These are phyloP conservation scores for Mortierella sp. DNA, from an alignment of 371 early-diverging fungal genomes.

Conservation along the genomic window DNA sequence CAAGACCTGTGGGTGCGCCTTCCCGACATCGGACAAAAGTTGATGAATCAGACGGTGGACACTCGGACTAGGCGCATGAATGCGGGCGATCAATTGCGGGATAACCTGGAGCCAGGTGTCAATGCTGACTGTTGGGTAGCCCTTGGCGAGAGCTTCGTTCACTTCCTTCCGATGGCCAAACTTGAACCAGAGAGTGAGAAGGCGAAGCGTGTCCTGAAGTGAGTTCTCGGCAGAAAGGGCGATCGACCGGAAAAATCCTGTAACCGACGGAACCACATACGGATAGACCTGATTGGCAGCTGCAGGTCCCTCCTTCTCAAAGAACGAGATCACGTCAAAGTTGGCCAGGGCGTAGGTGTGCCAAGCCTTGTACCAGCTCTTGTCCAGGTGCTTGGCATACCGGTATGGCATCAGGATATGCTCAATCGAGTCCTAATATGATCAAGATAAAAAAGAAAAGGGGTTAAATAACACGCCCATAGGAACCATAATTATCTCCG, in stretches of 20 bases:
- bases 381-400: conserved; percentile 92
- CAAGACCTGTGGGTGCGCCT: conserved; percentile 96
- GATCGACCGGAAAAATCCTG: conserved; percentile 95
- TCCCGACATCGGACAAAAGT: conserved; percentile 92
- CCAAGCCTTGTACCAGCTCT: conserved; percentile 98
- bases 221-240: conserved; percentile 92
- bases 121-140: conserved; percentile 89
- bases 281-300: conserved; percentile 30
- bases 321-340: conserved; percentile 88
- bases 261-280: conserved; percentile 60
- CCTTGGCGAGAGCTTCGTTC: conserved; percentile 88
- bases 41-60: conserved; percentile 92
- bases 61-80: conserved; percentile 86
- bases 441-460: not conserved
- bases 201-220: conserved; percentile 95
- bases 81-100: conserved; percentile 97
- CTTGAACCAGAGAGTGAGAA: conserved; percentile 98
- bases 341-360: conserved; percentile 97
- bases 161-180: conserved; percentile 93
- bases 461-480: not conserved
- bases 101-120: conserved; percentile 99
- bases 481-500: not conserved
- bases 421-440: conserved; percentile 71
- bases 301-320: conserved; percentile 61
- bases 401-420: conserved; percentile 85